phyloP scores from a whole-genome alignment of 768 basidiomycete species.

The Amanita muscaria region DNA sequence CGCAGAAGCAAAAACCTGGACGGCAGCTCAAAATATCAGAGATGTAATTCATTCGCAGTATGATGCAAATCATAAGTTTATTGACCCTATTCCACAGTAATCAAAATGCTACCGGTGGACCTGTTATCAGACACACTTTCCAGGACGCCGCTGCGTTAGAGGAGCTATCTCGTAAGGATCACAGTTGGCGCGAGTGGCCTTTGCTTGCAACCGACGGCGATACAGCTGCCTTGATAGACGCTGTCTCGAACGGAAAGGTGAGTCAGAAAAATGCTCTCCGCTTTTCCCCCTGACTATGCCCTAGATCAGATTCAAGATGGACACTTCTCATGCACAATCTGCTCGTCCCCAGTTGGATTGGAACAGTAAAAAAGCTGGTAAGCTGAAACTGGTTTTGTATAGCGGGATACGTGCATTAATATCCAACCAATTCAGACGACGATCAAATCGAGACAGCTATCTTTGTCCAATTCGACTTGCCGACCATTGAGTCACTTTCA shows the following conservation, averaged over 20 bases:
- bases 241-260: slow-evolving; percentile 79
- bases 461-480: slow-evolving; percentile 28
- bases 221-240: slow-evolving; percentile 61
- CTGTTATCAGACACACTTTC: slow-evolving; percentile 53
- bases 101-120: slow-evolving; percentile 56
- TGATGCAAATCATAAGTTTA: neutral
- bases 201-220: slow-evolving; percentile 76
- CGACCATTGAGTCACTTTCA: slow-evolving; percentile 13
- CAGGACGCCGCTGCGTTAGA: slow-evolving; percentile 64
- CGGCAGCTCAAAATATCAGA: slow-evolving; percentile 74
- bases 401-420: neutral
- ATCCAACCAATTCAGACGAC: slow-evolving; percentile 47
- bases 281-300: neutral
- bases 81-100: slow-evolving; percentile 35
- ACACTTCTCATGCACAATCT: slow-evolving; percentile 49
- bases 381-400: slow-evolving; percentile 11
- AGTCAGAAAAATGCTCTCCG: slow-evolving; percentile 5
- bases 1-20: slow-evolving; percentile 57
- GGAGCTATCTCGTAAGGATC: slow-evolving; percentile 40
- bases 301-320: slow-evolving; percentile 68
- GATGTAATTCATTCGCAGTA: slow-evolving; percentile 26
- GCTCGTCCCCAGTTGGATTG: slow-evolving; percentile 57
- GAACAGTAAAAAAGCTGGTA: slow-evolving; percentile 88
- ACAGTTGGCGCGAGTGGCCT: slow-evolving; percentile 70
- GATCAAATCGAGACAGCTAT: slow-evolving; percentile 74